These are phyloP conservation scores for Fusarium sp. DNA, from an alignment of 2,329 filamentous ascomycete genomes.

Conservation along the genomic window DNA sequence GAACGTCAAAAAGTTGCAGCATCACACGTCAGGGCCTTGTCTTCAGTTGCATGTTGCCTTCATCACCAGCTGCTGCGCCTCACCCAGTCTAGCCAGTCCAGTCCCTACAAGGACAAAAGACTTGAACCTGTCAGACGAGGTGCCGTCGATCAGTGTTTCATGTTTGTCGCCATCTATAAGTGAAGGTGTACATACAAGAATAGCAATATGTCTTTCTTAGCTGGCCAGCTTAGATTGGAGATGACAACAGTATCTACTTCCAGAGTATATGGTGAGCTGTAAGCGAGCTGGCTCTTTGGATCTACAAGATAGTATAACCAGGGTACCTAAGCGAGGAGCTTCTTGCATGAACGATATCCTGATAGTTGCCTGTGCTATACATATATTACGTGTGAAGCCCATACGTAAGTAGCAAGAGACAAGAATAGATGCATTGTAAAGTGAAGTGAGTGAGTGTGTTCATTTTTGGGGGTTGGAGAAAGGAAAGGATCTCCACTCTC, in stretches of 20 bases:
- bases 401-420: background rate
- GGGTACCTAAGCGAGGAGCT: constrained; percentile 5
- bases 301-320: background rate
- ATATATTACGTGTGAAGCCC: background rate
- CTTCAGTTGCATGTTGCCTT: constrained; percentile 1
- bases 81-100: constrained; percentile 26
- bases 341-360: constrained; percentile 5
- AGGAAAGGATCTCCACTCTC: constrained; percentile 10
- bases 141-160: constrained; percentile 39
- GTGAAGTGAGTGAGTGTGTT: background rate
- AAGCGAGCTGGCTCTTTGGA: background rate
- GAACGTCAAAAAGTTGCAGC: constrained; percentile 20
- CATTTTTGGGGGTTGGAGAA: background rate
- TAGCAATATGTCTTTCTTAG: constrained; percentile 14
- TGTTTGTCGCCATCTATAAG: constrained; percentile 25
- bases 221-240: background rate
- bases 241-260: background rate
- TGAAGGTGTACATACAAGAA: constrained; percentile 15
- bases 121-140: constrained; percentile 26
- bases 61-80: constrained; percentile 17
- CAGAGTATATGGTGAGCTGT: constrained; percentile 7
- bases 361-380: background rate
- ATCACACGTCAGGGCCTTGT: constrained; percentile 37
- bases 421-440: constrained; percentile 5
- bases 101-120: constrained; percentile 13